A percentile compares a stretch with the other conserved stretches of the same genome.
phyloP scores from a whole-genome alignment of 257 asterid species.

The Verbena officinalis region DNA sequence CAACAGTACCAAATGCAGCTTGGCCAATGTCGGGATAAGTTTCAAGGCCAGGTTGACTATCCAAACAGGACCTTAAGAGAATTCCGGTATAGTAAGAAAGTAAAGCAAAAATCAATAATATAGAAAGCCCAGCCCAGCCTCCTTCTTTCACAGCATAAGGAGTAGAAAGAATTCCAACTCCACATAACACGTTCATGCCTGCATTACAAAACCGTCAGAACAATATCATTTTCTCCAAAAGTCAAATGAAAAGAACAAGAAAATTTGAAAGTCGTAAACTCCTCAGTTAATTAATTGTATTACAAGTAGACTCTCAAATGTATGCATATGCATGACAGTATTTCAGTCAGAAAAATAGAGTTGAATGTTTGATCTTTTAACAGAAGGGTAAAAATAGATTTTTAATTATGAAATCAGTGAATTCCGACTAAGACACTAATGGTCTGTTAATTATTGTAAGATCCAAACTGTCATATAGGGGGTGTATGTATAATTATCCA shows the following conservation, averaged over 20 bases:
- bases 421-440: too few relatives aligned
- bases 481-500: too few relatives aligned
- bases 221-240: neutral
- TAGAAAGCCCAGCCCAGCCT: conserved; percentile 90
- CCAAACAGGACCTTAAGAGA: conserved; percentile 80
- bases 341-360: too few relatives aligned
- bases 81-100: conserved; percentile 93
- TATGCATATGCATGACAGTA: too few relatives aligned
- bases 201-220: conserved; percentile 24
- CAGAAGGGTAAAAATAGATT: too few relatives aligned
- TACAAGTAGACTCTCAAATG: too few relatives aligned
- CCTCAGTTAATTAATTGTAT: too few relatives aligned
- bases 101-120: conserved; percentile 64
- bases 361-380: too few relatives aligned
- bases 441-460: too few relatives aligned
- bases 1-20: conserved; percentile 87
- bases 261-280: too few relatives aligned
- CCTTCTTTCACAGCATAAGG: conserved; percentile 95
- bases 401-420: too few relatives aligned
- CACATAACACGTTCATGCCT: conserved; percentile 94
- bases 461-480: too few relatives aligned
- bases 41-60: conserved; percentile 93
- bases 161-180: conserved; percentile 97
- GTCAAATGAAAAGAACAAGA: neutral
- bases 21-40: conserved; percentile 98